A percentile compares a stretch with the other conserved stretches of the same genome.
Evolutionary conservation across 23 red algal species (phyloP).

Genomic region (Chondrus crispus): DNA sequence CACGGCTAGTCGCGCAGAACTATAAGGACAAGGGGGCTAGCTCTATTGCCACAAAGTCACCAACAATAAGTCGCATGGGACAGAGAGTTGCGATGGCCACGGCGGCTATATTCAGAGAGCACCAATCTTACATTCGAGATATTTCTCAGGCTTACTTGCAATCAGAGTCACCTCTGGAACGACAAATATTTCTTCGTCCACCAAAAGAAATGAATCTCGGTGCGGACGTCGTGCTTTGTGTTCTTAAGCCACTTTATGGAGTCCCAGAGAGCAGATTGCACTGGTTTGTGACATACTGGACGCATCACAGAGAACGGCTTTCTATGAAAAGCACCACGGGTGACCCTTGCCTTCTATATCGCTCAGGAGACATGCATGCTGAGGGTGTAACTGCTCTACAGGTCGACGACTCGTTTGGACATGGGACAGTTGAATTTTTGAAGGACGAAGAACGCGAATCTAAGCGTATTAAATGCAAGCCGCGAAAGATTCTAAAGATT

Average conservation of each 20-base stretch:
- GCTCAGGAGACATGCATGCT: neutral
- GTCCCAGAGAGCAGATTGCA: slow-evolving; percentile 25
- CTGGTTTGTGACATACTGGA: slow-evolving; percentile 30
- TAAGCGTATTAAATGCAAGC: neutral
- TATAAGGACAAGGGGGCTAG: neutral
- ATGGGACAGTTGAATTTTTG: neutral
- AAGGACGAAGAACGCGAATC: neutral
- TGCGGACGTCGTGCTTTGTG: neutral
- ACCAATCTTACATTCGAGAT: neutral
- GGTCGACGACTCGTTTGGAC: slow-evolving; percentile 17
- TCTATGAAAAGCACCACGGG: neutral
- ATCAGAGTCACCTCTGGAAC: slow-evolving; percentile 7
- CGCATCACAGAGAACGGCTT: slow-evolving; percentile 30
- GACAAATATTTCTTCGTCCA: neutral
- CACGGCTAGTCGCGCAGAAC: slow-evolving; percentile 25
- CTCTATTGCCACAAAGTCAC: neutral
- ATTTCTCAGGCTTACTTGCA: slow-evolving; percentile 45
- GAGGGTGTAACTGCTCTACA: neutral
- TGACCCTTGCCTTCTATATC: slow-evolving; percentile 33
- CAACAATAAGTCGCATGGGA: neutral
- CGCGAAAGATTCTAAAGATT: neutral
- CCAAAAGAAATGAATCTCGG: slow-evolving; percentile 12
- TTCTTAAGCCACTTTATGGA: slow-evolving; percentile 42
- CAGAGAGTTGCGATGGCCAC: neutral
- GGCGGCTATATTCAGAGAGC: neutral